Evolutionary conservation across 495 filamentous ascomycete species (phyloP).

Genomic region (Choiromyces venosus): DNA sequence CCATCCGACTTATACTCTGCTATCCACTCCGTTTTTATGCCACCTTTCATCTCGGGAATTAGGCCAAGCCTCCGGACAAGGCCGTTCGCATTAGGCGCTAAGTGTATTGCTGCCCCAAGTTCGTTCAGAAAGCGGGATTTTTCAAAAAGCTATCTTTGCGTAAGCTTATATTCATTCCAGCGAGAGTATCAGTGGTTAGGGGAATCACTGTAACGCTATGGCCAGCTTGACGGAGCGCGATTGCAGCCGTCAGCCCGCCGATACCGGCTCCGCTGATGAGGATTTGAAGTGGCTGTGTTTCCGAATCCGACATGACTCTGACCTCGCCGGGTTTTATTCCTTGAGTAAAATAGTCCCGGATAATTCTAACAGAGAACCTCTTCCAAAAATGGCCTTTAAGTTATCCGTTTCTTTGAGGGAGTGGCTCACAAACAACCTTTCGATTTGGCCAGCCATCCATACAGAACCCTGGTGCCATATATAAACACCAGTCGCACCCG

Average conservation of each 20-base stretch:
- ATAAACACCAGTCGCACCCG: neutral
- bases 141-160: conserved; percentile 50
- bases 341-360: neutral
- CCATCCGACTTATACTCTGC: conserved; percentile 11
- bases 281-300: conserved; percentile 44
- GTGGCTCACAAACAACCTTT: neutral
- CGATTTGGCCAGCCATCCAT: neutral
- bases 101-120: conserved; percentile 53
- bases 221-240: conserved; percentile 51
- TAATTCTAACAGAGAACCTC: neutral
- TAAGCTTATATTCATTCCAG: conserved; percentile 1
- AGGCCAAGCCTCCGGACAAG: conserved; percentile 49
- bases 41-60: conserved; percentile 15
- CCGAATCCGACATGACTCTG: conserved; percentile 4
- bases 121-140: conserved; percentile 51
- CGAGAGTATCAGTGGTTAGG: neutral
- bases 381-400: neutral
- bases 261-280: conserved; percentile 56
- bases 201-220: conserved; percentile 50
- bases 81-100: conserved; percentile 53
- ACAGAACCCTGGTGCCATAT: neutral
- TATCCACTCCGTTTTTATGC: conserved; percentile 11
- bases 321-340: neutral
- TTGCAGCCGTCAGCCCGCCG: conserved; percentile 52
- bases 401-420: neutral